phyloP scores from a whole-genome alignment of 345 rosid genomes.

The Psidium friedrichsthalianum region DNA sequence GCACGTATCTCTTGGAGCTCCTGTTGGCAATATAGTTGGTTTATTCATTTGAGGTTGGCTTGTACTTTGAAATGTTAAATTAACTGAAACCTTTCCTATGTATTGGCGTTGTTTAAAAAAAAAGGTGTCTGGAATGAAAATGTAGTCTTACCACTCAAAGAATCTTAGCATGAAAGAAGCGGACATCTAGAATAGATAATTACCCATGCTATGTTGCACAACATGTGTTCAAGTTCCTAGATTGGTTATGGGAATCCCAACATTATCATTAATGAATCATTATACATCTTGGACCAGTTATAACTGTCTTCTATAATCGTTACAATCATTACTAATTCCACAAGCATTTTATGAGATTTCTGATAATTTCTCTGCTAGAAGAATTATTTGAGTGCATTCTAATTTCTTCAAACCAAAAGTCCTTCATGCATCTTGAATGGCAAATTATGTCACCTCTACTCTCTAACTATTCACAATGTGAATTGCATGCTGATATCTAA shows the following conservation, averaged over 20 bases:
- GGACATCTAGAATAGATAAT: background rate
- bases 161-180: background rate
- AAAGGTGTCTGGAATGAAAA: background rate
- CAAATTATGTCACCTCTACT: background rate
- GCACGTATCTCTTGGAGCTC: background rate
- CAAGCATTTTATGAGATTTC: background rate
- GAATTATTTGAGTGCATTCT: background rate
- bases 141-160: background rate
- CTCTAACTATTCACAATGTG: background rate
- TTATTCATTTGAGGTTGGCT: background rate
- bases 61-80: background rate
- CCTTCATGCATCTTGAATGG: background rate
- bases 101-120: background rate
- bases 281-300: background rate
- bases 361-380: background rate
- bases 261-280: background rate
- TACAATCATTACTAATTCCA: background rate
- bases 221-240: background rate
- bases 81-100: background rate
- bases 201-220: background rate
- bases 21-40: background rate
- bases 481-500: background rate
- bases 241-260: background rate
- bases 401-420: background rate
- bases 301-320: background rate